These are phyloP conservation scores for Sphagnum magellanicum DNA, from an alignment of 228 moss, liverwort and hornwort genomes.

Conservation along the genomic window DNA sequence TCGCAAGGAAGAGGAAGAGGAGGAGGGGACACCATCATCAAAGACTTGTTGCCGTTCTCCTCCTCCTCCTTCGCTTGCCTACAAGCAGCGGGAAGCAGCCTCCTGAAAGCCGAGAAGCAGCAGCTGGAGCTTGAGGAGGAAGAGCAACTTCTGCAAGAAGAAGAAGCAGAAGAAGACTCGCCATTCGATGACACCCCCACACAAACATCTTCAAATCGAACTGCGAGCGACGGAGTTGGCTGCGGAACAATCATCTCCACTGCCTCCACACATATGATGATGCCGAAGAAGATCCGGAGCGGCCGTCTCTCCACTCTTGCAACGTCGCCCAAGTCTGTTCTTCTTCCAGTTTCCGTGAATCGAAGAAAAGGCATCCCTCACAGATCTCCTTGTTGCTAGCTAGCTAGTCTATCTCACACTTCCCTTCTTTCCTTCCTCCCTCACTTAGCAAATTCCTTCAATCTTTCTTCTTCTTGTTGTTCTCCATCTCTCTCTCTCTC, in stretches of 20 bases:
- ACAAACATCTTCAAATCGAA: constrained; percentile 76
- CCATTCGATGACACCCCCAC: constrained; percentile 64
- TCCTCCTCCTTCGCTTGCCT: constrained; percentile 59
- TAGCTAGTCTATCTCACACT: background rate
- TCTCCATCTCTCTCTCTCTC: no score
- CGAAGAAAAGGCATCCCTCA: constrained; percentile 96
- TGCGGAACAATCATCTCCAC: constrained; percentile 74
- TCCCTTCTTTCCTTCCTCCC: no score
- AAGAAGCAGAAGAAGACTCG: constrained; percentile 72
- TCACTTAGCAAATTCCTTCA: no score
- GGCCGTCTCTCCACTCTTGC: constrained; percentile 61
- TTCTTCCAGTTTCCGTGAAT: constrained; percentile 68
- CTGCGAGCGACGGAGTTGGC: constrained; percentile 70
- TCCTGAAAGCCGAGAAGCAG: constrained; percentile 56
- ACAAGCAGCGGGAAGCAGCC: constrained; percentile 61
- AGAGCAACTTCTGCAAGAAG: constrained; percentile 36
- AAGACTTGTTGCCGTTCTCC: constrained; percentile 64
- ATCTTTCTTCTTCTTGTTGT: no score
- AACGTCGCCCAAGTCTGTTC: constrained; percentile 82
- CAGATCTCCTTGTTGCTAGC: constrained; percentile 89
- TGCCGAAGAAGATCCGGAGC: constrained; percentile 86
- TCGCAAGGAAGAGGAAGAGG: constrained; percentile 49
- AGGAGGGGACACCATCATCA: constrained; percentile 2
- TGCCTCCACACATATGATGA: constrained; percentile 54
- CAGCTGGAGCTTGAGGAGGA: no score